Evolutionary conservation across 2,329 filamentous ascomycete genomes (phyloP), one percentile per base, ranked within the genome.

Genomic region (Penicillium crustosum): DNA sequence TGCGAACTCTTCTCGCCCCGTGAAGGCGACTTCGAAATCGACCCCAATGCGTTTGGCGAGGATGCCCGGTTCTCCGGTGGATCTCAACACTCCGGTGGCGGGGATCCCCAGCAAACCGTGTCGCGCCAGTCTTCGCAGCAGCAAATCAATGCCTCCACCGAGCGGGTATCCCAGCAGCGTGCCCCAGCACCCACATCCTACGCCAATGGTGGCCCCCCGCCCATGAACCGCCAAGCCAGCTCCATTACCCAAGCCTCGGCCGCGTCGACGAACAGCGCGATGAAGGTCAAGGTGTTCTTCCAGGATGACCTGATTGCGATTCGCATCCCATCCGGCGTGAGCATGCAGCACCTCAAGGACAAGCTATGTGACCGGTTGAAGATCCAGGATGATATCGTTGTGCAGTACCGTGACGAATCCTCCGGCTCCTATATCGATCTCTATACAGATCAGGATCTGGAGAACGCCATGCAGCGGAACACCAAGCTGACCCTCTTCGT

Each of bases 221-320:
- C 71, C 21, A 79, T 79, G 76, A 73, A 77, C 53, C 76, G 77
- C 17, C 78, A 81, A 55, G 68, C 84, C 49, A 83, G 82, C 38
- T 88, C 83, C 6, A 74, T 87, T 58, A 78, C 77, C 2, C 77
- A 78, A 61, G 68, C 72, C 27, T 78, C 77, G 2, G 68, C 64
- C 27, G 66, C 70, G 6, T 76, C 76, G 10, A 73, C 69, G 59
- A 66, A 66, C 47, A 77, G 82, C 8, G 83, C 86, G 4, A 88
- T 97, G 79, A 97, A 97, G 76, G 90, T 97, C 73, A 97, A 97
- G 78, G 89, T 97, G 53, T 94, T 90, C 78, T 97, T 91, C 78
- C 90, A 93, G 64, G 89, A 93, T 60, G 93, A 97, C 65, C 86
- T 95, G 56, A 93, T 97, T 65, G 90, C 94, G 44, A 92, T 99